Conservation (phyloP, 257 asterid species). For the Petrea volubilis region DNA sequence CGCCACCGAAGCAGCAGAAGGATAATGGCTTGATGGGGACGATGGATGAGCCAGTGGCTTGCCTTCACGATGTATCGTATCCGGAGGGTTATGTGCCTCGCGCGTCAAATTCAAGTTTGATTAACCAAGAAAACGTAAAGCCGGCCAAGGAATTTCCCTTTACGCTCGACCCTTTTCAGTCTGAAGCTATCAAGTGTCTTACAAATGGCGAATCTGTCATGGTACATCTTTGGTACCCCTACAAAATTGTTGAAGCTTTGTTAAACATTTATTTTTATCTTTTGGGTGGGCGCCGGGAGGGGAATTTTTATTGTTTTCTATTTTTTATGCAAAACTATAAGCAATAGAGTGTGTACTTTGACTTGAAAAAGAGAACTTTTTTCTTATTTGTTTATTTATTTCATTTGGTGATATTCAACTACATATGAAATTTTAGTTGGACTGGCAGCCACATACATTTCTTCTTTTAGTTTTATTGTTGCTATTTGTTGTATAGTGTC, state of each 20-base stretch:
- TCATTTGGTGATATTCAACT: not conserved
- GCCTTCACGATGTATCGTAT: constrained; percentile 85
- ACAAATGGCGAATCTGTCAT: constrained; percentile 84
- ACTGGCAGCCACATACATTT: not conserved
- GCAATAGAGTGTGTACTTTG: not conserved
- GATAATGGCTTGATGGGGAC: constrained; percentile 31
- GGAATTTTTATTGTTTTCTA: not conserved
- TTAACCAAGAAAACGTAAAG: constrained; percentile 32
- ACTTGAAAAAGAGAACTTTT: not conserved
- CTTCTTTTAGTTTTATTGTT: not conserved
- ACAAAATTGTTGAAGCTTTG: not conserved
- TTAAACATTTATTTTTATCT: not conserved
- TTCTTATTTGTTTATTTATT: not conserved
- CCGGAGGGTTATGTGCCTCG: constrained; percentile 70
- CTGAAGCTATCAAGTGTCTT: constrained; percentile 85
- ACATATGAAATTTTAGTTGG: not conserved
- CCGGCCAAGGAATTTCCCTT: constrained; percentile 88
- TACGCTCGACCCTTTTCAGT: constrained; percentile 83
- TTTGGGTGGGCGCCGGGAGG: not conserved
- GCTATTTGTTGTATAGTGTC: not conserved
- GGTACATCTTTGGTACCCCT: constrained; percentile 41
- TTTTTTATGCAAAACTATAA: not conserved
- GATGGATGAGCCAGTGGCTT: constrained; percentile 66
- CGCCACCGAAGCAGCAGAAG: constrained; percentile 58
- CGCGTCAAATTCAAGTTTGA: constrained; percentile 30